These are phyloP conservation scores for Allantophomopsis cytisporea DNA, from an alignment of 2,329 filamentous ascomycete genomes.

Conservation along the genomic window DNA sequence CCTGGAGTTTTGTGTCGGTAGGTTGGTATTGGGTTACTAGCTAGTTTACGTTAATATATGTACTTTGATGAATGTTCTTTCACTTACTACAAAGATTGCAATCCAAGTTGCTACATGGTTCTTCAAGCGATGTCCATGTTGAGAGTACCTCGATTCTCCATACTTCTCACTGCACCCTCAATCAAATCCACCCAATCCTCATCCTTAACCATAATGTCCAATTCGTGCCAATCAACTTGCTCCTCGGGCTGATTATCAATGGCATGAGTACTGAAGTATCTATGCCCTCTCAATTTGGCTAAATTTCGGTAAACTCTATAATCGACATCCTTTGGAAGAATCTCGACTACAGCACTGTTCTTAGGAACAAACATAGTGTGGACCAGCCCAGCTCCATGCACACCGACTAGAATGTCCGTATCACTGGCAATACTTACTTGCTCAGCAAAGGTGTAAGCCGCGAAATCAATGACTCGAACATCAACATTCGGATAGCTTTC, in stretches of 20 bases:
- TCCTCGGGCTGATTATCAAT: conserved; percentile 1
- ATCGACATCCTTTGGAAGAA: conserved; percentile 21
- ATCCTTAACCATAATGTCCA: conserved; percentile 14
- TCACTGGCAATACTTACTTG: conserved; percentile 9
- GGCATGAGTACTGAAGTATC: conserved; percentile 23
- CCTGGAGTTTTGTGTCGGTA: too few relatives aligned
- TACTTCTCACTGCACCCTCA: conserved; percentile 6
- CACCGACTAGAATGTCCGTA: conserved; percentile 12
- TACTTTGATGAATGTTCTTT: too few relatives aligned
- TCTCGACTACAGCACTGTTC: conserved; percentile 24
- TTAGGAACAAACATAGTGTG: conserved; percentile 23
- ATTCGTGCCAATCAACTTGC: conserved; percentile 11
- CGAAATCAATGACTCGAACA: conserved; percentile 9
- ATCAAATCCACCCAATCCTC: conserved; percentile 15
- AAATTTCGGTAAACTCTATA: conserved; percentile 27
- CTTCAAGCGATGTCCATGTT: not conserved
- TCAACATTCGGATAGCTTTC: conserved; percentile 4
- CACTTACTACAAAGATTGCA: too few relatives aligned
- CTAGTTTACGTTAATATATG: too few relatives aligned
- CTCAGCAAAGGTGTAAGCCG: conserved; percentile 7
- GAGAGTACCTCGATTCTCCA: not conserved
- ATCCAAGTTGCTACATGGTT: not conserved
- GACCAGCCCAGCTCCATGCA: conserved; percentile 14
- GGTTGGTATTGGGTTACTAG: too few relatives aligned
- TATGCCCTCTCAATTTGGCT: conserved; percentile 21